Base-by-base conservation (phyloP, 2,329 filamentous ascomycete genomes). In the Metarhizium guizhouense region DNA sequence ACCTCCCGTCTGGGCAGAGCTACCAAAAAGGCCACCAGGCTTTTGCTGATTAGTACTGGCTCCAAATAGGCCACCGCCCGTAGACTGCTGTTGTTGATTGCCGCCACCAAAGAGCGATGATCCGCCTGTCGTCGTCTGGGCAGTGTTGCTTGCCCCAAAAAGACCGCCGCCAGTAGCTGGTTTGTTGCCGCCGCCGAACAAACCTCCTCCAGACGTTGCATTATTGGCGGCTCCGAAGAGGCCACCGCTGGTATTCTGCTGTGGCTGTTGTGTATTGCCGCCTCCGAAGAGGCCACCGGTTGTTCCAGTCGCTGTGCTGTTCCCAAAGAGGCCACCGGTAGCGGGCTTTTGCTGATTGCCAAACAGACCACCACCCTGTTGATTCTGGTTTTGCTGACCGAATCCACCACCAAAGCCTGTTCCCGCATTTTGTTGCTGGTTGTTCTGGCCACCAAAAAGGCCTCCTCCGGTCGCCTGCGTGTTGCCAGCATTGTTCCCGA, bases 1-100 rank as follows among this genome's bases (percentile, higher is more conserved):
- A 45, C 82, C 74, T 14, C 74, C 63, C 34, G 72, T 62, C 52
- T 76, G 74, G 51, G 75, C 73, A 66, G 74, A 60, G 25, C 63
- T 64, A 14, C 82, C 80, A 58, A 86, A 86, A 16, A 84, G 66
- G 36, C 81, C 72, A 30, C 74, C 73, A 13, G 74, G 63, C 60
- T 71, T 73, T 58, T 73, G 70, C 47, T 72, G 69, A 52, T 69
- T 67, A 52, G 68, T 71, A 30, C 67, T 53, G 53, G 59, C 58
- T 2, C 81, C 81, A 55, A 85, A 85, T 3, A 83, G 68, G 1
- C 79, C 74, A 5, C 72, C 73, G 6, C 74, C 71, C 25, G 72
- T 64, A 38, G 71, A 65, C 34, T 69, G 68, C 56, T 71, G 42
- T 59, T 58, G 54, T 47, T 69, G 68, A 58, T 77, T 74, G 52